Evolutionary conservation across 1,284 basidiomycete species (phyloP).

Genomic region (Salmacisia buchloeana): DNA sequence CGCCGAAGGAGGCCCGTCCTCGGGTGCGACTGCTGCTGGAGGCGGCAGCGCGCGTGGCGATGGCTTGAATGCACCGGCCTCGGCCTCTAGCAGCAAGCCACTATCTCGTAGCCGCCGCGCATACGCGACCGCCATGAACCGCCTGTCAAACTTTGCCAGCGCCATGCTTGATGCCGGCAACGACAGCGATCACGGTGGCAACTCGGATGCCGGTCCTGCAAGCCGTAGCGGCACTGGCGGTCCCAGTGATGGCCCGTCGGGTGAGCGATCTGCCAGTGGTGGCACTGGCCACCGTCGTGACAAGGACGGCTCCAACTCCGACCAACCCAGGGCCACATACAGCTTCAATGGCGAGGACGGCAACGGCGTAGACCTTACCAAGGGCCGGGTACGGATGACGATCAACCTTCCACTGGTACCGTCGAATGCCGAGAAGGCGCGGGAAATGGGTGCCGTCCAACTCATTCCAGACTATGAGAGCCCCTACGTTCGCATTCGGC

Average conservation of each 20-base stretch:
- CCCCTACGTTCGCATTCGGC: slow-evolving; percentile 42
- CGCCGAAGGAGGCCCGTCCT: background rate
- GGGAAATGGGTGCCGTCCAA: slow-evolving; percentile 26
- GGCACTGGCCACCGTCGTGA: background rate
- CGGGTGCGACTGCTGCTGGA: background rate
- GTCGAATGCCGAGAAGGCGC: slow-evolving; percentile 19
- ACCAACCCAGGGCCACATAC: slow-evolving; percentile 39
- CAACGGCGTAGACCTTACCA: slow-evolving; percentile 37
- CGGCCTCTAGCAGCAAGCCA: background rate
- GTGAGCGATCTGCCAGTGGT: too few relatives aligned
- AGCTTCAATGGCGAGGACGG: slow-evolving; percentile 44
- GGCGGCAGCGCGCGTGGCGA: background rate
- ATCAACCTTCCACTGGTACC: slow-evolving; percentile 46
- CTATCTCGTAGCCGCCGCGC: background rate
- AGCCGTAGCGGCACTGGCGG: background rate
- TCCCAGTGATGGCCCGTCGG: background rate
- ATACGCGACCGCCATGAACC: background rate
- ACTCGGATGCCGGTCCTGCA: background rate
- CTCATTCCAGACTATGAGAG: slow-evolving; percentile 47
- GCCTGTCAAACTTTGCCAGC: slow-evolving; percentile 37
- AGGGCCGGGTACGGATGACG: slow-evolving; percentile 44
- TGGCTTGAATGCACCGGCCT: background rate
- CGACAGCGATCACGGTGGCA: slow-evolving; percentile 14
- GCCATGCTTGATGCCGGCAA: slow-evolving; percentile 30
- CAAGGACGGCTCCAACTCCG: slow-evolving; percentile 11